Percentiles rank a stretch among this genome's conserved stretches.
phyloP scores from a whole-genome alignment of 1,284 basidiomycete genomes.

The Trametes sp. region DNA sequence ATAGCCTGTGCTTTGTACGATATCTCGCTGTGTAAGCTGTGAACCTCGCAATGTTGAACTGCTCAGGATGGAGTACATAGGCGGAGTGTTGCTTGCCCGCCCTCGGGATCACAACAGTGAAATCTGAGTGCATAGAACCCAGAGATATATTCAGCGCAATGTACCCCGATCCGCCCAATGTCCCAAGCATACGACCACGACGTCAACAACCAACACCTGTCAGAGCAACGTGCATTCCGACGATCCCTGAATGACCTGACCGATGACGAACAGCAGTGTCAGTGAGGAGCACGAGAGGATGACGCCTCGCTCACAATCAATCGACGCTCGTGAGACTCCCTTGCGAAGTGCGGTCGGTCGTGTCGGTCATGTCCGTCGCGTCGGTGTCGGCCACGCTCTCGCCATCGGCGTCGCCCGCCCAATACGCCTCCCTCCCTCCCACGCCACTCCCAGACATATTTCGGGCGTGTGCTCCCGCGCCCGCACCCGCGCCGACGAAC shows the following conservation, averaged over 20 bases:
- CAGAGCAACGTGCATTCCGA: not conserved
- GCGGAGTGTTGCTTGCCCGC: no score
- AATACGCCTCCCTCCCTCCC: slow-evolving; percentile 40
- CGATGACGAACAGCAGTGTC: not conserved
- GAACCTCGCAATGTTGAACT: no score
- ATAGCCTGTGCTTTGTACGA: slow-evolving; percentile 6
- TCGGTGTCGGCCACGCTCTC: slow-evolving; percentile 53
- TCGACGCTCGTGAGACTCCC: slow-evolving; percentile 69
- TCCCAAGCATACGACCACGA: not conserved
- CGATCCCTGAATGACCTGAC: not conserved
- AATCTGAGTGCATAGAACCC: no score
- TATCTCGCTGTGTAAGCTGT: not conserved
- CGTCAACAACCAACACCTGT: not conserved
- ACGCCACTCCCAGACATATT: slow-evolving; percentile 25
- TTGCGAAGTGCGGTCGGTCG: slow-evolving; percentile 49
- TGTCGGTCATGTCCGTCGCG: slow-evolving; percentile 40
- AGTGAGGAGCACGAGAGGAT: not conserved
- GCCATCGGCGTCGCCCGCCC: slow-evolving; percentile 37
- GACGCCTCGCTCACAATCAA: slow-evolving; percentile 35
- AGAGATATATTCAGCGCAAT: not conserved
- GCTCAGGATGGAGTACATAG: no score
- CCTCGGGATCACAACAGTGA: no score
- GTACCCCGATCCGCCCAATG: not conserved
- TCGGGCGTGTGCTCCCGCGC: slow-evolving; percentile 22
- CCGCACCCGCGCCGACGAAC: slow-evolving; percentile 30